These are phyloP conservation scores for Stromatinia cepivora DNA, from an alignment of 2,329 filamentous ascomycete species.

Conservation along the genomic window DNA sequence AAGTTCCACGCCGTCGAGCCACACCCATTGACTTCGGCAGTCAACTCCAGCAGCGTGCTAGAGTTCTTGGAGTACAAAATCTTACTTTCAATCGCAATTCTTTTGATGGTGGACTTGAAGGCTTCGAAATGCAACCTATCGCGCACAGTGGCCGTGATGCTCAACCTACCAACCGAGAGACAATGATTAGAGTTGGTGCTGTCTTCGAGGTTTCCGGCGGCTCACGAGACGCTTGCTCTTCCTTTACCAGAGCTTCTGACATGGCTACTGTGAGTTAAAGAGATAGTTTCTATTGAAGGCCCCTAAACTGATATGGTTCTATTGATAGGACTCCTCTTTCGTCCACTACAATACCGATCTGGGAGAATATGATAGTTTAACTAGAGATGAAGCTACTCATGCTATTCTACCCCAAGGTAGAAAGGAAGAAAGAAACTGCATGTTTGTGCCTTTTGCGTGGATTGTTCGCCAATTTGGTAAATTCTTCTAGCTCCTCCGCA, in stretches of 20 bases:
- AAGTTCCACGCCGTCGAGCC: not conserved
- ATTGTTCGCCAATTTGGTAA: not conserved
- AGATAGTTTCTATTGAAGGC: not conserved
- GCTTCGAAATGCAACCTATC: not conserved
- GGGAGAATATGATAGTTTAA: not conserved
- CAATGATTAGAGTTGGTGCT: constrained; percentile 8
- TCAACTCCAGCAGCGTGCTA: not conserved
- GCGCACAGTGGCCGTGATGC: not conserved
- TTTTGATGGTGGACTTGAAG: not conserved
- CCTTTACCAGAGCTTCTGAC: constrained; percentile 5
- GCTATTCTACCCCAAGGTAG: no score
- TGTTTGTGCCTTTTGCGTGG: not conserved
- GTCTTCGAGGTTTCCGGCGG: not conserved
- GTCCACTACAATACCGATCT: not conserved
- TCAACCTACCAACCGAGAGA: not conserved
- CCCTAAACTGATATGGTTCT: not conserved
- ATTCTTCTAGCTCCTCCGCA: not conserved
- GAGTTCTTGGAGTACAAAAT: not conserved
- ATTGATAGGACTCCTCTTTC: not conserved
- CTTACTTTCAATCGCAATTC: not conserved
- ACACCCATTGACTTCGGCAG: not conserved
- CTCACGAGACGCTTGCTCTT: not conserved
- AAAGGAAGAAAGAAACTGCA: not conserved
- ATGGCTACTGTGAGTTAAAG: not conserved
- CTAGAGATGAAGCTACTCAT: not conserved